Conservation (phyloP, 306 rosid species). For the Inga laurina region DNA sequence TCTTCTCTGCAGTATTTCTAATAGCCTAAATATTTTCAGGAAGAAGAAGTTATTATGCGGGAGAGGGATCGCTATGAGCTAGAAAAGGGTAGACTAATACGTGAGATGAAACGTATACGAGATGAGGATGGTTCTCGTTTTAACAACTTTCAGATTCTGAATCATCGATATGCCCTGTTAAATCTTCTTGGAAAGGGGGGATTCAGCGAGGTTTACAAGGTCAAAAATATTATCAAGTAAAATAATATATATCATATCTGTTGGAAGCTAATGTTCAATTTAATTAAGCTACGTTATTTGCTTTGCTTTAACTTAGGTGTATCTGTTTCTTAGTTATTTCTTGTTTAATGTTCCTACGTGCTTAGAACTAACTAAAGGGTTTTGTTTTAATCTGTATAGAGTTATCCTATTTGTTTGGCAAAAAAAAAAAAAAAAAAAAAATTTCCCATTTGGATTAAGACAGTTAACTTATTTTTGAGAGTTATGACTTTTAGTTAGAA, state of each 20-base stretch:
- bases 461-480: background rate
- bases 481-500: background rate
- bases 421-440: too few relatives aligned
- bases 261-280: background rate
- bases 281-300: background rate
- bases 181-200: constrained; percentile 99
- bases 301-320: background rate
- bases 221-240: constrained; percentile 48
- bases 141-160: constrained; percentile 95
- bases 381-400: background rate
- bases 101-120: constrained; percentile 99
- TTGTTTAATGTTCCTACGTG: background rate
- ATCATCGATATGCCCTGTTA: constrained; percentile 84
- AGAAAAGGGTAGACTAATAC: constrained; percentile 94
- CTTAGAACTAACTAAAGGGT: background rate
- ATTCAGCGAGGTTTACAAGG: constrained; percentile 99
- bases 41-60: constrained; percentile 80
- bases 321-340: background rate
- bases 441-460: background rate
- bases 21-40: constrained; percentile 49
- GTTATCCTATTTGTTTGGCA: background rate
- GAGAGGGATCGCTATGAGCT: constrained; percentile 96
- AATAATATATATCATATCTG: background rate
- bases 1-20: constrained; percentile 31
- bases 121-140: constrained; percentile 99